Base-by-base conservation (phyloP, 805 yeast genomes). In the Yamadazyma phyllophila region DNA sequence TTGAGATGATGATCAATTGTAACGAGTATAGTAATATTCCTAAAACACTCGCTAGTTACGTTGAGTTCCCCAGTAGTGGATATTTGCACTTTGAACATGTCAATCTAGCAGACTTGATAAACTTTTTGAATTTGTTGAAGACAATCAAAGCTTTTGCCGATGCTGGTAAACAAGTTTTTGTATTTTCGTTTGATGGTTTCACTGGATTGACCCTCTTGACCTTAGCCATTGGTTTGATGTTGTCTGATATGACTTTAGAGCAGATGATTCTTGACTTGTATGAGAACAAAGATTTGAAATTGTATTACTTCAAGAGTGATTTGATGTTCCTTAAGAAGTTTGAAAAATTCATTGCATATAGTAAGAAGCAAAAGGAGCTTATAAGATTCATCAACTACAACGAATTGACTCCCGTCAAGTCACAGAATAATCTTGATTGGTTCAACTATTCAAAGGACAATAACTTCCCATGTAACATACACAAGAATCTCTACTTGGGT, bases 1-100 rank as follows among this genome's bases (percentile, higher is more conserved):
- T 85, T 80, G 70, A 69, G 35, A 53, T 82, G 11, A 77, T 76
- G 49, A 65, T 83, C 13, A 72, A 75, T 51, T 85, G 90, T 61
- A 73, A 75, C 45, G 87, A 80, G 47, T 76, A 82, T 45, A 86
- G 87, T 1, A 53, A 7, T 16, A 47, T 65, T 2, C 55, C 74
- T 12, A 55, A 58, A 1, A 64, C 62, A 7, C 56, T 80, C 31
- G 56, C 55, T 12, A 40, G 46, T 36, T 59, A 59, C 47, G 49
- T 67, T 39, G 73, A 67, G 44, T 67, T 68, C 46, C 72, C 74
- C 5, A 53, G 61, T 27, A 48, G 65, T 11, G 64, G 71, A 3
- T 55, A 58, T 16, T 45, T 58, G 14, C 50, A 53, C 20, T 51
- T 56, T n/a, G 48, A 52, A 11, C 41, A 44, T 26, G 40, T 67